Percentiles rank a stretch among this genome's conserved stretches.
phyloP scores from a whole-genome alignment of 768 basidiomycete species.

The Agrocybe pediades region DNA sequence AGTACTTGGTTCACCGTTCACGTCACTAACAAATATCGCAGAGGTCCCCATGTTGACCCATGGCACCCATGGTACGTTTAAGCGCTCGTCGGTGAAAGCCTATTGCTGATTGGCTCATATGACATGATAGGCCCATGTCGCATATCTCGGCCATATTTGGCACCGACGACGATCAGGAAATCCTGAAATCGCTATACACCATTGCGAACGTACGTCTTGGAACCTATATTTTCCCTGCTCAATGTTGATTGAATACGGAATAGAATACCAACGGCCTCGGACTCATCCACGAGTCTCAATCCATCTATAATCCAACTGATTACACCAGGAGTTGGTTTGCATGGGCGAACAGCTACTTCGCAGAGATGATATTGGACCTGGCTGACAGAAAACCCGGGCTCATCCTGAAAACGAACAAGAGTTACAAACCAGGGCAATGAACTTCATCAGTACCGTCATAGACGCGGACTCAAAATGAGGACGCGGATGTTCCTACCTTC shows the following conservation, averaged over 20 bases:
- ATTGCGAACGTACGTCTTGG: conserved; percentile 62
- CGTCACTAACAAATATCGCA: conserved; percentile 24
- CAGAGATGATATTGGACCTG: conserved; percentile 80
- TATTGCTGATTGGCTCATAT: conserved; percentile 1
- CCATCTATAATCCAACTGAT: conserved; percentile 54
- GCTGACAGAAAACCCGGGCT: conserved; percentile 73
- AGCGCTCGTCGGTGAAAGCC: background rate
- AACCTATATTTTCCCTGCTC: background rate
- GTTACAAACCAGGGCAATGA: conserved; percentile 57
- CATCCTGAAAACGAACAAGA: conserved; percentile 55
- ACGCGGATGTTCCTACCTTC: background rate
- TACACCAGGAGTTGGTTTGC: conserved; percentile 82
- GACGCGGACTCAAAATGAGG: background rate
- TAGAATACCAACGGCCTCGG: conserved; percentile 77
- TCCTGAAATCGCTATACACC: conserved; percentile 58
- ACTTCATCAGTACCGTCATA: background rate
- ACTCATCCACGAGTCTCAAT: conserved; percentile 76
- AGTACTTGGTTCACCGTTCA: background rate
- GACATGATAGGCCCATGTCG: conserved; percentile 72
- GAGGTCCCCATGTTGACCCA: conserved; percentile 73
- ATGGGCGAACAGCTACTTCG: conserved; percentile 84
- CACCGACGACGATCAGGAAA: conserved; percentile 72
- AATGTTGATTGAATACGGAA: background rate
- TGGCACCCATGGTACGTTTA: conserved; percentile 66
- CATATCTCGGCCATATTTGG: conserved; percentile 75